Conservation (phyloP, 352 stramenopile species). For the Phytophthora quininea region DNA sequence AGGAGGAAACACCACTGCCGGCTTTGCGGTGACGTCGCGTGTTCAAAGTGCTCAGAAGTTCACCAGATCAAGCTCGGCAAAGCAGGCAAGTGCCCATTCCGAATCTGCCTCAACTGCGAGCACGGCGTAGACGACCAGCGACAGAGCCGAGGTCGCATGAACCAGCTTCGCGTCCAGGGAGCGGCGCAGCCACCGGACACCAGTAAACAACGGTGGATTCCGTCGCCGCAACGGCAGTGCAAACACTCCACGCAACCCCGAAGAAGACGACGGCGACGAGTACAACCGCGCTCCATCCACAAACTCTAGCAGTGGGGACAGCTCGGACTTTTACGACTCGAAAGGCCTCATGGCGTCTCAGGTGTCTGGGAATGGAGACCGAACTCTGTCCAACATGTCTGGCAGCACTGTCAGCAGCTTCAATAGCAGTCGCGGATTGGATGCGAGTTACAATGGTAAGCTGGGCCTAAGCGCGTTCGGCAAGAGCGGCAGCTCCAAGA, state of each 20-base stretch:
- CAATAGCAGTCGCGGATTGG: constrained; percentile 33
- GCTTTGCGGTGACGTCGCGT: constrained; percentile 73
- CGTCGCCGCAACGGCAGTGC: constrained; percentile 31
- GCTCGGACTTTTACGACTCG: constrained; percentile 47
- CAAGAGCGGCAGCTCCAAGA: constrained; percentile 43
- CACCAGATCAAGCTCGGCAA: constrained; percentile 67
- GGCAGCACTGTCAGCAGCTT: constrained; percentile 37
- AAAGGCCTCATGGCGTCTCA: constrained; percentile 34
- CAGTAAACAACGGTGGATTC: constrained; percentile 21
- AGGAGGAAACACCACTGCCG: constrained; percentile 75
- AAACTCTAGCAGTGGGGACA: constrained; percentile 47
- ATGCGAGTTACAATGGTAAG: constrained; percentile 5
- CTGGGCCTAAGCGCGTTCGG: constrained; percentile 21
- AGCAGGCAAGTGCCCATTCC: constrained; percentile 57
- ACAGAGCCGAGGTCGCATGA: constrained; percentile 27
- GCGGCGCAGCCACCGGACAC: constrained; percentile 24
- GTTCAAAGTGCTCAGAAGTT: constrained; percentile 72
- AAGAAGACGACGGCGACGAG: constrained; percentile 34
- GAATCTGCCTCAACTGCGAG: constrained; percentile 64
- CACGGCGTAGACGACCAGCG: constrained; percentile 39
- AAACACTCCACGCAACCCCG: constrained; percentile 12
- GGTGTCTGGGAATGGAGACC: constrained; percentile 14
- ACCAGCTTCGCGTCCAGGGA: constrained; percentile 9
- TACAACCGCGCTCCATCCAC: constrained; percentile 29
- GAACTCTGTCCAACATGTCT: constrained; percentile 36